Percentiles rank a stretch among this genome's conserved stretches.
Conservation (phyloP, 106 monocot genomes). For the Phalaenopsis equestris region DNA sequence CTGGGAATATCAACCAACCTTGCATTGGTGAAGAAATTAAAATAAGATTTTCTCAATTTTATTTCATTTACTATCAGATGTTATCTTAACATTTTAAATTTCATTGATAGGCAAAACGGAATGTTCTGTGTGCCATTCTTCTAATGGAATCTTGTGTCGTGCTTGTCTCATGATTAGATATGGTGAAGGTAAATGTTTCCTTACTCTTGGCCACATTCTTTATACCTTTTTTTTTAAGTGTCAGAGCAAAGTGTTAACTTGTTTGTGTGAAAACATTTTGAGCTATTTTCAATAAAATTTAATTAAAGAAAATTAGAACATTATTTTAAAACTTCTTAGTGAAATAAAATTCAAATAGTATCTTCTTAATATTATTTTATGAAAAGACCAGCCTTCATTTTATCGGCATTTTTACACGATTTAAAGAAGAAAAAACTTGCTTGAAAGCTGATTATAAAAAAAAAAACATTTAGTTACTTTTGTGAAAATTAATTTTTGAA, state of each 20-base stretch:
- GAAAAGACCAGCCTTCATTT: background rate
- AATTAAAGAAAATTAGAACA: no score
- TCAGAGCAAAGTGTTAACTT: no score
- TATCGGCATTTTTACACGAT: background rate
- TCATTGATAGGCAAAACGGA: constrained; percentile 52
- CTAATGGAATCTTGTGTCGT: constrained; percentile 57
- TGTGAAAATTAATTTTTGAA: background rate
- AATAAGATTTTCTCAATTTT: background rate
- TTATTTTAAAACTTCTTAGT: no score
- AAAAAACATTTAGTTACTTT: background rate
- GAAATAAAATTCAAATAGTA: no score
- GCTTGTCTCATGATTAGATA: constrained; percentile 68
- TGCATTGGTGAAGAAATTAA: constrained; percentile 36
- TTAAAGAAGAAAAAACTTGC: background rate
- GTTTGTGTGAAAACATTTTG: no score
- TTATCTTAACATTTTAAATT: background rate
- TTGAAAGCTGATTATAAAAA: background rate
- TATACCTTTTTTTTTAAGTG: background rate
- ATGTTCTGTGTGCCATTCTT: constrained; percentile 52
- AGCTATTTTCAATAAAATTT: no score
- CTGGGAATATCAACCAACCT: constrained; percentile 36
- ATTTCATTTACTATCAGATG: background rate
- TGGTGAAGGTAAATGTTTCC: constrained; percentile 48
- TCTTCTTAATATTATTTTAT: no score
- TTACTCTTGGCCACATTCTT: background rate